phyloP scores from a whole-genome alignment of 2,329 filamentous ascomycete genomes.

The Arthrobotrys pseudoclavata region DNA sequence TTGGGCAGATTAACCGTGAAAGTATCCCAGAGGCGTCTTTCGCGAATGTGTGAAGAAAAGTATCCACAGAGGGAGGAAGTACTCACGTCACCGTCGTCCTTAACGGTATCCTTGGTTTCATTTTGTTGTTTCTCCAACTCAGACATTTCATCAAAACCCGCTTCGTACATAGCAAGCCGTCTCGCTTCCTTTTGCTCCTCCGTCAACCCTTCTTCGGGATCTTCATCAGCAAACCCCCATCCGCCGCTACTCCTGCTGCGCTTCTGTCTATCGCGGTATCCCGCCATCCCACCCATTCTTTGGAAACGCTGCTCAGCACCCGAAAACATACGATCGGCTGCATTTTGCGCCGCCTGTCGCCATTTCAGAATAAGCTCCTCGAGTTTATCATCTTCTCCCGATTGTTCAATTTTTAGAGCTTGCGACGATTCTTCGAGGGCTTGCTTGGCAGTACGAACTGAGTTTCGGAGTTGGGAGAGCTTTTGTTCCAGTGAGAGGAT shows the following conservation, averaged over 20 bases:
- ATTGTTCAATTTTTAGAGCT: constrained; percentile 62
- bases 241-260: constrained; percentile 37
- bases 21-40: constrained; percentile 42
- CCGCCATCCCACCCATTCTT: constrained; percentile 61
- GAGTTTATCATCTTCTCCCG: constrained; percentile 60
- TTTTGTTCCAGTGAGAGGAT: constrained; percentile 51
- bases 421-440: constrained; percentile 61
- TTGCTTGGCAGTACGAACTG: constrained; percentile 54
- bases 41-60: not conserved
- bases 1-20: constrained; percentile 9
- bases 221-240: constrained; percentile 44
- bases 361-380: constrained; percentile 62
- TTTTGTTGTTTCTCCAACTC: constrained; percentile 50
- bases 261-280: constrained; percentile 46
- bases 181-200: constrained; percentile 52
- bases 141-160: constrained; percentile 47
- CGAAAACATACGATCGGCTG: constrained; percentile 62
- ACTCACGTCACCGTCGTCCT: constrained; percentile 57
- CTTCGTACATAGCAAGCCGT: constrained; percentile 50
- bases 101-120: constrained; percentile 20
- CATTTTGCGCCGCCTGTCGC: constrained; percentile 59
- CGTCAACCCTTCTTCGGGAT: constrained; percentile 49
- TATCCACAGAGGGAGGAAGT: not conserved
- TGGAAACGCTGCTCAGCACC: constrained; percentile 61
- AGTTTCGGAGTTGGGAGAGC: constrained; percentile 36